Conservation (phyloP, 208 protist species). For the Trypanosomatidae sp. region DNA sequence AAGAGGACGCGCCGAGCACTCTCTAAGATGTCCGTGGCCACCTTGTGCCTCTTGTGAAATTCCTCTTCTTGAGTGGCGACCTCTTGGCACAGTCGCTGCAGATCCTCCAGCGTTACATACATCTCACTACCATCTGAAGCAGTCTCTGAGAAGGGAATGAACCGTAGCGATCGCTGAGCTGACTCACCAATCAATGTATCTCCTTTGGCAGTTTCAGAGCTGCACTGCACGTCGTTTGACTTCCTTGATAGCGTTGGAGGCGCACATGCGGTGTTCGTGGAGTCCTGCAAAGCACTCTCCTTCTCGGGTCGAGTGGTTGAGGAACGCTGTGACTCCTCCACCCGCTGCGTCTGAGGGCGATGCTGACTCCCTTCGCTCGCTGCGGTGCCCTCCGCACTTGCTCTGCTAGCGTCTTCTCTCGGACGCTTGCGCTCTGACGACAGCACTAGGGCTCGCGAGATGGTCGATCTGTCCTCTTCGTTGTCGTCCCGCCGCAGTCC, state of each 20-base stretch:
- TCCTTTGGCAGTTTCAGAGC: not conserved
- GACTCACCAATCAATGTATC: not conserved
- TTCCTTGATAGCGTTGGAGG: not conserved
- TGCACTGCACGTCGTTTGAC: not conserved
- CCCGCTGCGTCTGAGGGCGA: not conserved
- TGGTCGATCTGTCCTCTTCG: slow-evolving; percentile 10
- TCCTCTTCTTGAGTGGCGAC: slow-evolving; percentile 48
- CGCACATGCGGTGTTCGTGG: not conserved
- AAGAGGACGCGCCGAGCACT: slow-evolving; percentile 51
- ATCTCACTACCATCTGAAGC: slow-evolving; percentile 32
- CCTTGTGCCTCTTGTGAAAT: slow-evolving; percentile 41
- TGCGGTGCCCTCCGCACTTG: not conserved
- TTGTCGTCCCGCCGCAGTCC: not conserved
- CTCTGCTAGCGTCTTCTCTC: slow-evolving; percentile 14
- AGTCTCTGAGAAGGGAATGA: slow-evolving; percentile 63
- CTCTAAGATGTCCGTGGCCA: slow-evolving; percentile 51
- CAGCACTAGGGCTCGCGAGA: slow-evolving; percentile 23
- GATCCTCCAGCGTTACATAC: slow-evolving; percentile 59
- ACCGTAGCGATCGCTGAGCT: slow-evolving; percentile 17
- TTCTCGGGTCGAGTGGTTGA: not conserved
- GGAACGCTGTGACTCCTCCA: not conserved
- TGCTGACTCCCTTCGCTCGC: not conserved
- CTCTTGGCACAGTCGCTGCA: slow-evolving; percentile 56
- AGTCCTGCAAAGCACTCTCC: slow-evolving; percentile 5
- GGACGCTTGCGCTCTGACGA: slow-evolving; percentile 26